These are phyloP conservation scores for Straminergon stramineum DNA, from an alignment of 225 moss, liverwort and hornwort genomes.

Conservation along the genomic window DNA sequence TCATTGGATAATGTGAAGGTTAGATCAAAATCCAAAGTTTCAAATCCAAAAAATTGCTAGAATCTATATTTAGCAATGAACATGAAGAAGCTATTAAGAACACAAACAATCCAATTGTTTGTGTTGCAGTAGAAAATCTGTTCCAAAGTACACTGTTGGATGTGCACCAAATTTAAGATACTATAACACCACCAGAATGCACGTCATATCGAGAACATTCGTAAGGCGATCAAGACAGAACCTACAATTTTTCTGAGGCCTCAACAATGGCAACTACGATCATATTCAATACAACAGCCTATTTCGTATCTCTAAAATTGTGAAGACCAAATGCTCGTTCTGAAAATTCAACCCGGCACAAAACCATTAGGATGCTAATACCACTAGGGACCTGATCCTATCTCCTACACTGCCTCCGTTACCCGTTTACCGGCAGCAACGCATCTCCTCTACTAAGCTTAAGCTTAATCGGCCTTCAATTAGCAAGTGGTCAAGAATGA, in stretches of 20 bases:
- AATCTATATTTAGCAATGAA: background rate
- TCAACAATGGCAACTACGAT: background rate
- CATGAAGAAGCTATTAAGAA: background rate
- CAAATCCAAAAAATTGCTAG: background rate
- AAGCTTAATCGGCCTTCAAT: background rate
- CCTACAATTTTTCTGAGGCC: background rate
- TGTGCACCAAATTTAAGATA: background rate
- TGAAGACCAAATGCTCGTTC: background rate
- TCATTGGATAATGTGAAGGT: background rate
- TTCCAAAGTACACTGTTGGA: background rate
- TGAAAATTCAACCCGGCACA: background rate
- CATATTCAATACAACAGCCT: background rate
- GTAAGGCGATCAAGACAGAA: background rate
- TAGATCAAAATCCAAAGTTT: background rate
- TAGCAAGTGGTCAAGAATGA: background rate
- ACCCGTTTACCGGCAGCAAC: background rate
- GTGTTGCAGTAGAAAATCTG: background rate
- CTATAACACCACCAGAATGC: background rate
- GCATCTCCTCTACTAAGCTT: background rate
- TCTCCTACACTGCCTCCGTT: background rate
- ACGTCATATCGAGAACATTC: background rate
- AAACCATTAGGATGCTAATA: background rate
- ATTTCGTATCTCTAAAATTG: background rate
- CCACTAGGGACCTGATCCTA: background rate
- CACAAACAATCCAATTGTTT: background rate